A percentile compares a stretch with the other conserved stretches of the same genome.
Evolutionary conservation across 192 early-diverging fungal genomes (phyloP).

Genomic region (Entrophospora sp.): DNA sequence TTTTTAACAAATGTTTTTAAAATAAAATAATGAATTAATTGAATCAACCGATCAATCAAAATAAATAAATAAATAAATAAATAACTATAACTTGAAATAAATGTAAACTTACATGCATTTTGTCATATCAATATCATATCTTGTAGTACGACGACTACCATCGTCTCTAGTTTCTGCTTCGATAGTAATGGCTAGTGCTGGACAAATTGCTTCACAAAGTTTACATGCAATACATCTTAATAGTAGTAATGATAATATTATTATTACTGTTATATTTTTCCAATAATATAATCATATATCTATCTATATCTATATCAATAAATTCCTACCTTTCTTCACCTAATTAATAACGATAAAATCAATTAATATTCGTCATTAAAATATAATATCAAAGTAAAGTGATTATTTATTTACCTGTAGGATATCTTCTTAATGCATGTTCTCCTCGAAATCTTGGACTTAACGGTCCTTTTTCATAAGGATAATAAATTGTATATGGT

Average conservation of each 20-base stretch:
- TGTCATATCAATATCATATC: conserved; percentile 99
- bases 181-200: conserved; percentile 97
- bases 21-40: background rate
- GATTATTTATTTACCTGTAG: conserved; percentile 53
- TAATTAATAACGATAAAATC: conserved; percentile 29
- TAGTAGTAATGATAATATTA: background rate
- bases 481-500: conserved; percentile 95
- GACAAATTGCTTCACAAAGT: conserved; percentile 95
- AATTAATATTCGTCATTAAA: background rate
- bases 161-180: conserved; percentile 95
- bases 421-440: conserved; percentile 91
- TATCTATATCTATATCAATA: background rate
- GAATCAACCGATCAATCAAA: background rate
- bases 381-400: background rate
- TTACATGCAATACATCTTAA: conserved; percentile 95
- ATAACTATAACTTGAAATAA: background rate
- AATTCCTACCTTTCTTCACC: conserved; percentile 63
- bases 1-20: conserved; percentile 27
- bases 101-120: conserved; percentile 60
- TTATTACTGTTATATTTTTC: background rate
- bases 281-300: background rate
- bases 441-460: conserved; percentile 93
- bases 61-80: background rate
- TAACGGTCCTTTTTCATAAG: conserved; percentile 89
- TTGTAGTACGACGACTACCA: conserved; percentile 85